phyloP scores from a whole-genome alignment of 331 rosid genomes.

The Rhamnella rubrinervis region DNA sequence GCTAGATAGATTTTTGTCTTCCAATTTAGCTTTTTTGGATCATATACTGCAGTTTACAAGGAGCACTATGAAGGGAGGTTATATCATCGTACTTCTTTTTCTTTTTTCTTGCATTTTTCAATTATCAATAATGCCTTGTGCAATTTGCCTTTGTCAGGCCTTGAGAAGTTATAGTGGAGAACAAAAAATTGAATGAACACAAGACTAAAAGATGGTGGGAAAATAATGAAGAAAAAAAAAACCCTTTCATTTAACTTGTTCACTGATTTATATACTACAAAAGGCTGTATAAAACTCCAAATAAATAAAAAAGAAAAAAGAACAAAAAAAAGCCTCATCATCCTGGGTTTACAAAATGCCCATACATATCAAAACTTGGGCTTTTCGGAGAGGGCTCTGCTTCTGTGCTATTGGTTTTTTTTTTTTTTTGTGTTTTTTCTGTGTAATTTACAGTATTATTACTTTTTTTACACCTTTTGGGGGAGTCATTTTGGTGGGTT shows the following conservation, averaged over 20 bases:
- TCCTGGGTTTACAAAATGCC: slow-evolving; percentile 62
- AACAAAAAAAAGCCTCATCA: slow-evolving; percentile 61
- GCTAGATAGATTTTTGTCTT: too few species aligned
- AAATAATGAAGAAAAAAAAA: slow-evolving; percentile 19
- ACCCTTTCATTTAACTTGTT: slow-evolving; percentile 21
- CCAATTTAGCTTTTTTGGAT: too few species aligned
- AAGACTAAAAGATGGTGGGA: background rate
- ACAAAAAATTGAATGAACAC: too few species aligned
- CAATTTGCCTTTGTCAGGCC: too few species aligned
- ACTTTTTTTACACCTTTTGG: slow-evolving; percentile 22
- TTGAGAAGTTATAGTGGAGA: too few species aligned
- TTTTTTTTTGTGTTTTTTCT: slow-evolving; percentile 6
- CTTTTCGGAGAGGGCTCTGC: slow-evolving; percentile 75
- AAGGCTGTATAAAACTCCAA: slow-evolving; percentile 15
- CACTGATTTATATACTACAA: slow-evolving; percentile 36
- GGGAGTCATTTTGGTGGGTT: background rate
- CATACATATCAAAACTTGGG: slow-evolving; percentile 52
- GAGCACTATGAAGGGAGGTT: too few species aligned
- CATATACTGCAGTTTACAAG: too few species aligned
- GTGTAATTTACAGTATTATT: slow-evolving; percentile 26
- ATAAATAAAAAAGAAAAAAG: background rate
- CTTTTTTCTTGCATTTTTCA: too few species aligned
- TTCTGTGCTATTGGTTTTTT: slow-evolving; percentile 35
- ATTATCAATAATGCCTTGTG: too few species aligned
- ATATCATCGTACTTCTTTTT: too few species aligned